A percentile compares a stretch with the other conserved stretches of the same genome.
phyloP scores from a whole-genome alignment of 2,329 filamentous ascomycete species.

The Aspergillus proliferans region DNA sequence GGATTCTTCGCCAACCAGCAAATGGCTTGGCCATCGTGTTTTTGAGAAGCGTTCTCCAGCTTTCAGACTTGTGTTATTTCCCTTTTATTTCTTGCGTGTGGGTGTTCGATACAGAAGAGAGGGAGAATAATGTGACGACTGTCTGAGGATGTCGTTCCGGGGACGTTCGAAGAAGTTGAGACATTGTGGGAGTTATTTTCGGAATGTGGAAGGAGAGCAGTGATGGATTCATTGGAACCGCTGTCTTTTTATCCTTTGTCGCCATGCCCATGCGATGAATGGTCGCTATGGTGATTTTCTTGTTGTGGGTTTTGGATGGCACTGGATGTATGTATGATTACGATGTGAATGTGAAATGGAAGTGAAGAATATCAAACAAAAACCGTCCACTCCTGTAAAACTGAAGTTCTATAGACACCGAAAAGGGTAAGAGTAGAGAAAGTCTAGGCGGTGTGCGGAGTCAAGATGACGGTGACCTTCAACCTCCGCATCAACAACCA shows the following conservation, averaged over 20 bases:
- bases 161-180: background rate
- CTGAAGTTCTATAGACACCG: no score
- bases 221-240: no score
- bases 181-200: background rate
- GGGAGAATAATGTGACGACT: background rate
- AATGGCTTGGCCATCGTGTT: no score
- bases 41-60: background rate
- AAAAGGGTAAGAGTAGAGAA: background rate
- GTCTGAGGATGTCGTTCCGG: background rate
- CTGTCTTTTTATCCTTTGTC: background rate
- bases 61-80: background rate
- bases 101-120: background rate
- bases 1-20: background rate
- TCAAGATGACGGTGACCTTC: background rate
- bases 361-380: slow-evolving; percentile 7
- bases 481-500: no score
- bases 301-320: slow-evolving; percentile 1
- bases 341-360: slow-evolving; percentile 33
- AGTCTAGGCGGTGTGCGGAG: background rate
- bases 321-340: slow-evolving; percentile 31
- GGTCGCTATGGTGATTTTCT: background rate
- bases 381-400: no score
- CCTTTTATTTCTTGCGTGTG: background rate
- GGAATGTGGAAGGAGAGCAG: background rate
- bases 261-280: no score